These are phyloP conservation scores for Zoysia japonica DNA, from an alignment of 176 grass and related monocot species.

Conservation along the genomic window DNA sequence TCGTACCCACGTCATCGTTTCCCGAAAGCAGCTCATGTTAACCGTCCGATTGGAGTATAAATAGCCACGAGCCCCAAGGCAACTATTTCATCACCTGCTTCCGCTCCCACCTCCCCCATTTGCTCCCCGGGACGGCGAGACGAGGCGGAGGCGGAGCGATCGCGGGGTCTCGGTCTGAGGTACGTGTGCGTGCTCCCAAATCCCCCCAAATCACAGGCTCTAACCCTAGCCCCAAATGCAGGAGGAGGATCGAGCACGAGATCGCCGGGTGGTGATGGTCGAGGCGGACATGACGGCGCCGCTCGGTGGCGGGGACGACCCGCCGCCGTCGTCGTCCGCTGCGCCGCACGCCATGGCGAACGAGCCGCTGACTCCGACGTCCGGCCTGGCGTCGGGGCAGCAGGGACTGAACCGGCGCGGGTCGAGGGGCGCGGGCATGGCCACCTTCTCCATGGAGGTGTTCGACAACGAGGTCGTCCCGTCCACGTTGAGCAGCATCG, in stretches of 20 bases:
- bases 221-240: constrained; percentile 37
- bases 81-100: constrained; percentile 33
- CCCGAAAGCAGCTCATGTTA: neutral
- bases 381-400: constrained; percentile 24
- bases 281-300: constrained; percentile 39
- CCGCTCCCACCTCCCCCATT: constrained; percentile 40
- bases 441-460: constrained; percentile 92
- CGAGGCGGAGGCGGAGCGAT: constrained; percentile 37
- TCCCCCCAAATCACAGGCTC: neutral
- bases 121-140: constrained; percentile 29
- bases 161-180: constrained; percentile 36
- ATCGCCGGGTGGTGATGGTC: constrained; percentile 22
- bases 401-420: constrained; percentile 52
- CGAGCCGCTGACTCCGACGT: constrained; percentile 31
- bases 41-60: constrained; percentile 49
- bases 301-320: constrained; percentile 39
- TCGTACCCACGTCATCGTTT: constrained; percentile 1
- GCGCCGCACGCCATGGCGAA: neutral
- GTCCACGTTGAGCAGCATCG: constrained; percentile 74
- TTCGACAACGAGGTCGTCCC: constrained; percentile 96
- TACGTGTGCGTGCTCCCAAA: constrained; percentile 5
- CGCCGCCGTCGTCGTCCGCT: constrained; percentile 1
- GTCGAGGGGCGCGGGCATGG: constrained; percentile 71
- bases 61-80: constrained; percentile 33
- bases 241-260: constrained; percentile 19